Conservation (phyloP, 805 yeast genomes). For the Saccharomyces eubayanus region DNA sequence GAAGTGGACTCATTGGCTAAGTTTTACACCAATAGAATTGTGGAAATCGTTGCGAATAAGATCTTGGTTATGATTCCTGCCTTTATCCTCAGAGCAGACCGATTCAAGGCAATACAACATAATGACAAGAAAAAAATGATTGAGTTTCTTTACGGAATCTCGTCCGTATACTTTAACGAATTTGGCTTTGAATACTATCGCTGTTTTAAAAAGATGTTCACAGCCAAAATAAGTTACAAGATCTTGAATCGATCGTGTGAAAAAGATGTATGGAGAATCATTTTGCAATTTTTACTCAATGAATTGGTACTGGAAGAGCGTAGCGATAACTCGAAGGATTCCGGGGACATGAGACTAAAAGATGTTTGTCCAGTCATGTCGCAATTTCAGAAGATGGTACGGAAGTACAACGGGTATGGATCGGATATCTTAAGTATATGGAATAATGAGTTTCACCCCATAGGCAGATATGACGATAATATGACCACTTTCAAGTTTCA, state of each 20-base stretch:
- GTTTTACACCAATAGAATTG: slow-evolving; percentile 24
- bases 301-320: slow-evolving; percentile 10
- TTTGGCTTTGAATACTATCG: slow-evolving; percentile 26
- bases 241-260: slow-evolving; percentile 17
- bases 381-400: background rate
- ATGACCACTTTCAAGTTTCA: slow-evolving; percentile 7
- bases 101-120: slow-evolving; percentile 9
- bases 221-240: slow-evolving; percentile 23
- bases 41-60: slow-evolving; percentile 23
- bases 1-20: slow-evolving; percentile 12
- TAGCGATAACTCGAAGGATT: slow-evolving; percentile 1
- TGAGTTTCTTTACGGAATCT: slow-evolving; percentile 15
- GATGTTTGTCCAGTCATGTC: slow-evolving; percentile 3
- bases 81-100: slow-evolving; percentile 18
- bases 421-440: slow-evolving; percentile 11
- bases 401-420: slow-evolving; percentile 1
- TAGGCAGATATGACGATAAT: slow-evolving; percentile 7
- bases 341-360: slow-evolving; percentile 2
- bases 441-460: slow-evolving; percentile 15
- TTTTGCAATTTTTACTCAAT: slow-evolving; percentile 17
- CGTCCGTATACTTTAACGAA: slow-evolving; percentile 26
- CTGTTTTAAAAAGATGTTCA: slow-evolving; percentile 25
- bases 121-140: slow-evolving; percentile 11
- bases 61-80: slow-evolving; percentile 20
- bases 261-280: slow-evolving; percentile 23